Base-by-base conservation (phyloP, 441 rosid species). In the Croton laevigatus region DNA sequence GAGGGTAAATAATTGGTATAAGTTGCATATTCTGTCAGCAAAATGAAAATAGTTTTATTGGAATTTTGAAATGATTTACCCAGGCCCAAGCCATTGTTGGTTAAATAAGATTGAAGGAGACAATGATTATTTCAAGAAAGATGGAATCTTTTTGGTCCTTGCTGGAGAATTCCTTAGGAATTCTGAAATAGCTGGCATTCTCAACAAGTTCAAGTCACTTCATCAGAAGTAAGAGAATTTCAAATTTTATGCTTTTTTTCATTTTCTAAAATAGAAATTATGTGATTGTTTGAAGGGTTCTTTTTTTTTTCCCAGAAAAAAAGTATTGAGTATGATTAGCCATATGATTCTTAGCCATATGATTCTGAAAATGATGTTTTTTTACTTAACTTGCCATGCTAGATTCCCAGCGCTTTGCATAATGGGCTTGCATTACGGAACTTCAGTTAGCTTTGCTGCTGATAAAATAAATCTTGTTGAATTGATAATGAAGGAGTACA, bases 11-110 rank as follows among this genome's bases (percentile, higher is more conserved):
- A 20, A 36, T 8, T 16, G 32, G 19, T 48, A 6, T 3, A 23
- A n/a, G 55, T 37, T 65, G 19, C 38, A 44, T 19, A 23, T 36
- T 60, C 17, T n/a, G 27, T 34, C 20, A 53, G 17, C 14, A 12
- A 23, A 23, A 19, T 27, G 40, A 59, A 3, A 36, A 48, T n/a
- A 22, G 57, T 38, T 37, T 34, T 65, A 63, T 60, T 17, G 7
- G 38, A 34, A 70, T 76, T 75, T 65, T 53, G 32, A 52, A 72
- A 27, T 73, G 71, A 66, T 45, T 48, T 34, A 62, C 32, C 69
- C 82, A 92, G 98, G 98, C n/a, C 88, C 79, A 1, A 66, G 84
- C 45, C 90, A 92, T 89, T 80, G 75, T 78, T 94, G 98, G 99
- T 77, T 94, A 71, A 94, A 94, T 81, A 76, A 67, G 66, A 80